A percentile compares a stretch with the other conserved stretches of the same genome.
Evolutionary conservation across 306 rosid species (phyloP).

Genomic region (Lablab purpureus): DNA sequence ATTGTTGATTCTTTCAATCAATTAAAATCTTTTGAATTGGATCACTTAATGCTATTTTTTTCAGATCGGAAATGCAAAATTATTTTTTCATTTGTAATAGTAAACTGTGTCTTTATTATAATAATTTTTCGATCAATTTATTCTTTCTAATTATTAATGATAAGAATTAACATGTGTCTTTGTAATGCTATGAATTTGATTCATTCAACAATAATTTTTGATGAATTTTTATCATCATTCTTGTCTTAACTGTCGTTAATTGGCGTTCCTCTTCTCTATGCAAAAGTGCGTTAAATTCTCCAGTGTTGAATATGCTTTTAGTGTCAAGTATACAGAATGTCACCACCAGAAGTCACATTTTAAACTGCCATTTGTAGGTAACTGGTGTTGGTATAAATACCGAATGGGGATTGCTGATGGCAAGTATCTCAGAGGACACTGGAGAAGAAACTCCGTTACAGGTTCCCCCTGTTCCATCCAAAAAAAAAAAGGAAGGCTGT

Average conservation of each 20-base stretch:
- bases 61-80: background rate
- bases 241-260: conserved; percentile 19
- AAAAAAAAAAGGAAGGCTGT: conserved; percentile 37
- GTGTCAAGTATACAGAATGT: conserved; percentile 25
- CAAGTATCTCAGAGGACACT: conserved; percentile 95
- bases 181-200: conserved; percentile 31
- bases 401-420: conserved; percentile 99
- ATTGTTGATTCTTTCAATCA: conserved; percentile 10
- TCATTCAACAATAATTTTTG: conserved; percentile 15
- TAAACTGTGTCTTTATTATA: background rate
- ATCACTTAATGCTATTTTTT: background rate
- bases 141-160: conserved; percentile 3
- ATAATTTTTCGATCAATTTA: background rate
- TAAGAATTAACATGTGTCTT: conserved; percentile 18
- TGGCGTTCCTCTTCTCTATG: conserved; percentile 11
- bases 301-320: conserved; percentile 33
- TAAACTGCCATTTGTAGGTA: conserved; percentile 62
- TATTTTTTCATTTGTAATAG: conserved; percentile 8
- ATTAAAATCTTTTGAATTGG: conserved; percentile 34
- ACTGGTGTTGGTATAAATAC: conserved; percentile 98
- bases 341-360: conserved; percentile 38
- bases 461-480: conserved; percentile 56
- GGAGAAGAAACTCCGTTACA: conserved; percentile 99
- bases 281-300: conserved; percentile 22
- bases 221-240: conserved; percentile 14